Conservation (phyloP, 2,329 filamentous ascomycete species). For the Talaromyces funiculosus region DNA sequence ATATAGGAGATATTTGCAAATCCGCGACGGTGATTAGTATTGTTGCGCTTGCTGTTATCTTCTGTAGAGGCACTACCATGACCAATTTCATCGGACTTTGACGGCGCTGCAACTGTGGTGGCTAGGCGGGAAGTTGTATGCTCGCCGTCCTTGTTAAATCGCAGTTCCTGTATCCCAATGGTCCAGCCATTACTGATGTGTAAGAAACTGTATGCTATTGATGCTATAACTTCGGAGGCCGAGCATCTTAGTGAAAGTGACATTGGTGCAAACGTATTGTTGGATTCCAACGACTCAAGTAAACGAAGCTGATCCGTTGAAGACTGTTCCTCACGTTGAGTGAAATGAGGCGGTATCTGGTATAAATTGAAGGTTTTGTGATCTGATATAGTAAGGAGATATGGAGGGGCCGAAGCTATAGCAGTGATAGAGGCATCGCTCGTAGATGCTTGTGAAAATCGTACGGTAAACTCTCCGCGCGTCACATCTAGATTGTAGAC, state of each 20-base stretch:
- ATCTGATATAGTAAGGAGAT: slow-evolving; percentile 71
- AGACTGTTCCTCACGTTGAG: not conserved
- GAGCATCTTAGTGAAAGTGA: slow-evolving; percentile 75
- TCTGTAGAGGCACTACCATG: slow-evolving; percentile 13
- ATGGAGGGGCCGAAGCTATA: slow-evolving; percentile 68
- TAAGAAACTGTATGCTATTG: slow-evolving; percentile 79
- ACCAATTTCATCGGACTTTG: slow-evolving; percentile 7
- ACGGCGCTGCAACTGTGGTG: slow-evolving; percentile 36
- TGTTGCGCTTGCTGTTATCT: slow-evolving; percentile 20
- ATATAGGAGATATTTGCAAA: slow-evolving; percentile 19
- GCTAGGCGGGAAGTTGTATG: slow-evolving; percentile 34
- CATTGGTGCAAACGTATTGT: slow-evolving; percentile 70
- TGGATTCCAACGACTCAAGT: slow-evolving; percentile 72
- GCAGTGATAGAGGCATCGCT: slow-evolving; percentile 56
- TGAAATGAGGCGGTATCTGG: slow-evolving; percentile 43
- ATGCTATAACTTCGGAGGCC: slow-evolving; percentile 62
- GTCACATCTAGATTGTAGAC: slow-evolving; percentile 58
- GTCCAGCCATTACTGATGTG: slow-evolving; percentile 76
- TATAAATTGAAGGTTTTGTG: slow-evolving; percentile 73
- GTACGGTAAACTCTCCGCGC: slow-evolving; percentile 40
- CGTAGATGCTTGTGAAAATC: slow-evolving; percentile 54
- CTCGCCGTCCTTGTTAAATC: slow-evolving; percentile 51
- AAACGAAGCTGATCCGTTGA: slow-evolving; percentile 47
- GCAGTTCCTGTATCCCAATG: slow-evolving; percentile 84
- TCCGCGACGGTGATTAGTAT: not conserved